Percentiles rank a stretch among this genome's conserved stretches.
Conservation (phyloP, 768 basidiomycete genomes). For the Mycena sanguinolenta region DNA sequence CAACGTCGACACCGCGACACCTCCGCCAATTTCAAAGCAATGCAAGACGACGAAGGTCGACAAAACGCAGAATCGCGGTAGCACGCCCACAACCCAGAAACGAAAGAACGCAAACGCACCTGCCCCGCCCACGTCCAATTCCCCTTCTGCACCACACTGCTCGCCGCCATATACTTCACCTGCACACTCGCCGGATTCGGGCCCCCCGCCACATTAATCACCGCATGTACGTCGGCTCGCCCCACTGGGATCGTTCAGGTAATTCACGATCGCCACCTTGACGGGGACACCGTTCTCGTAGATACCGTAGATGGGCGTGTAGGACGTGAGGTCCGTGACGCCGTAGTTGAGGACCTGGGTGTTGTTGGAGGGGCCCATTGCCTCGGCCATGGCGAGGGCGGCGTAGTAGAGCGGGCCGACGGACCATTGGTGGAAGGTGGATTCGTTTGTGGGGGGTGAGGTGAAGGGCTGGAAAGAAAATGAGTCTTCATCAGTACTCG, state of each 20-base stretch:
- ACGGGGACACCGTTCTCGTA: slow-evolving; percentile 41
- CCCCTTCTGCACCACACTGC: neutral
- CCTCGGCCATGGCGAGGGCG: slow-evolving; percentile 2
- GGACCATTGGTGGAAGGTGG: neutral
- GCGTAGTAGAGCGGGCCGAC: slow-evolving; percentile 1
- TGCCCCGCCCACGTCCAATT: neutral
- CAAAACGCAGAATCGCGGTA: too few relatives aligned
- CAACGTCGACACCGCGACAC: too few relatives aligned
- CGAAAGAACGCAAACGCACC: neutral
- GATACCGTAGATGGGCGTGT: slow-evolving; percentile 60
- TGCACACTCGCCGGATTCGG: neutral
- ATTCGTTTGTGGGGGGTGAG: neutral
- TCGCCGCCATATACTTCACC: neutral
- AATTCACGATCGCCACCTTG: slow-evolving; percentile 63
- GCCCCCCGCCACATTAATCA: neutral
- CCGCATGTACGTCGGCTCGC: slow-evolving; percentile 25
- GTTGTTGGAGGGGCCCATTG: neutral
- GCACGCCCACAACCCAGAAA: too few relatives aligned
- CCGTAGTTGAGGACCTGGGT: slow-evolving; percentile 40
- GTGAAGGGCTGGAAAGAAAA: neutral
- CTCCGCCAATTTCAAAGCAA: too few relatives aligned
- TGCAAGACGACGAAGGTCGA: too few relatives aligned
- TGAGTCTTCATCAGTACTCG: too few relatives aligned
- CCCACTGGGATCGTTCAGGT: slow-evolving; percentile 55
- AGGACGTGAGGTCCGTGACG: slow-evolving; percentile 45